A percentile compares a stretch with the other conserved stretches of the same genome.
These are phyloP conservation scores for Tylopilus vinaceipallidus DNA, from an alignment of 768 basidiomycete genomes.

Conservation along the genomic window DNA sequence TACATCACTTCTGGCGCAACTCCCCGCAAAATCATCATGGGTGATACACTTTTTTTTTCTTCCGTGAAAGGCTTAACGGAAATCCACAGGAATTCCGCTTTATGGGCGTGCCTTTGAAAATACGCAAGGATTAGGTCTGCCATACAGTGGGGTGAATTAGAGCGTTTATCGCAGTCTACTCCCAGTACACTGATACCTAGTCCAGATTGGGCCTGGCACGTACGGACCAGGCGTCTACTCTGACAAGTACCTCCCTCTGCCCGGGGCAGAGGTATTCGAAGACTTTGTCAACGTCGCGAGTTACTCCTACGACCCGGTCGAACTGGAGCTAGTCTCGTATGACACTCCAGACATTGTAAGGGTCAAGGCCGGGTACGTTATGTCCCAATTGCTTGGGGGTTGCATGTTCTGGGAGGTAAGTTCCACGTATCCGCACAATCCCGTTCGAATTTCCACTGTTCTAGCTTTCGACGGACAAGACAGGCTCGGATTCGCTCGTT, in stretches of 20 bases:
- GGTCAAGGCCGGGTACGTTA: constrained; percentile 68
- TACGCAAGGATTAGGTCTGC: constrained; percentile 61
- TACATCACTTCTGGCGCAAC: constrained; percentile 63
- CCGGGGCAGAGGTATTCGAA: constrained; percentile 60
- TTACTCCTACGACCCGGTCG: constrained; percentile 73
- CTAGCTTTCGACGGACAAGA: constrained; percentile 58
- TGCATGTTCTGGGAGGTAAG: constrained; percentile 71
- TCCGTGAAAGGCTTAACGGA: background rate
- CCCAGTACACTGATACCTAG: background rate
- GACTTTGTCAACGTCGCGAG: constrained; percentile 69
- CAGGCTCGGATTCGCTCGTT: constrained; percentile 58
- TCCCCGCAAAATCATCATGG: constrained; percentile 64
- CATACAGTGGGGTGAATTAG: constrained; percentile 61
- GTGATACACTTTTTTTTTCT: constrained; percentile 28
- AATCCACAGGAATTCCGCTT: constrained; percentile 62
- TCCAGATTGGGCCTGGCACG: constrained; percentile 67
- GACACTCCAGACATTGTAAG: constrained; percentile 69
- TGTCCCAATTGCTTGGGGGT: constrained; percentile 56
- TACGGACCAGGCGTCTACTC: constrained; percentile 44
- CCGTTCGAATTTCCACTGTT: background rate
- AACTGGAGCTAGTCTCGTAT: constrained; percentile 69
- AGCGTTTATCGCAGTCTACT: background rate
- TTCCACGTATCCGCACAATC: background rate
- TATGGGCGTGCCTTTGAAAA: constrained; percentile 79
- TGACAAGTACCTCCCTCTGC: constrained; percentile 70